Evolutionary conservation across 2,329 filamentous ascomycete species (phyloP).

Genomic region (Botrytis aclada): DNA sequence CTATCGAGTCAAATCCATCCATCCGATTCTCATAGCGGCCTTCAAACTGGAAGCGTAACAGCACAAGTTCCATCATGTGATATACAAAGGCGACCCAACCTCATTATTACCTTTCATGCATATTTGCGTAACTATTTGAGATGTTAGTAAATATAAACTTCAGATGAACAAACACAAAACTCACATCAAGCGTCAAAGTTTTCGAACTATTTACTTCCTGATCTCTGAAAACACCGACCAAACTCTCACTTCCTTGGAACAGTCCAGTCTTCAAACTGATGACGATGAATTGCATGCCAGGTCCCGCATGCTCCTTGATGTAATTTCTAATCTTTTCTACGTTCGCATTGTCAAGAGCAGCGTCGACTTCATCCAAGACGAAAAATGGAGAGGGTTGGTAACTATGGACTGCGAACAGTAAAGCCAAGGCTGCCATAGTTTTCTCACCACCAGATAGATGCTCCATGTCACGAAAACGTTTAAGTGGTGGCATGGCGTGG

Average conservation of each 20-base stretch:
- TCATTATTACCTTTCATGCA: conserved; percentile 23
- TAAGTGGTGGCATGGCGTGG: conserved; percentile 96
- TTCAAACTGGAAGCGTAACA: neutral
- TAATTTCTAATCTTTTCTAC: conserved; percentile 96
- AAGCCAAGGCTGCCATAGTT: conserved; percentile 95
- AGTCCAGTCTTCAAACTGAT: conserved; percentile 94
- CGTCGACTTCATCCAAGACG: conserved; percentile 96
- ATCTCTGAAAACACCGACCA: conserved; percentile 94
- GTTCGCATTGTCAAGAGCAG: conserved; percentile 96
- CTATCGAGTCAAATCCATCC: neutral
- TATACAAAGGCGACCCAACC: conserved; percentile 6
- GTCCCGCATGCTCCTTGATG: conserved; percentile 87
- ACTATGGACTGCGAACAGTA: conserved; percentile 93
- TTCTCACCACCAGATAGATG: conserved; percentile 96
- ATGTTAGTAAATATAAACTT: conserved; percentile 20
- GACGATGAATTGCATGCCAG: conserved; percentile 98
- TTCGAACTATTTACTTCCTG: conserved; percentile 90
- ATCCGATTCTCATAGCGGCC: neutral
- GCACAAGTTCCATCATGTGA: neutral
- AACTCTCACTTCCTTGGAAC: conserved; percentile 93
- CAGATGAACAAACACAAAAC: conserved; percentile 40
- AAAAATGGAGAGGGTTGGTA: conserved; percentile 97
- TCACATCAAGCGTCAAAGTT: conserved; percentile 91
- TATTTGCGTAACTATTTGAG: conserved; percentile 32
- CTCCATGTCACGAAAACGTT: conserved; percentile 99